phyloP scores from a whole-genome alignment of 2,329 filamentous ascomycete species.

The Xylariomycetidae sp. region DNA sequence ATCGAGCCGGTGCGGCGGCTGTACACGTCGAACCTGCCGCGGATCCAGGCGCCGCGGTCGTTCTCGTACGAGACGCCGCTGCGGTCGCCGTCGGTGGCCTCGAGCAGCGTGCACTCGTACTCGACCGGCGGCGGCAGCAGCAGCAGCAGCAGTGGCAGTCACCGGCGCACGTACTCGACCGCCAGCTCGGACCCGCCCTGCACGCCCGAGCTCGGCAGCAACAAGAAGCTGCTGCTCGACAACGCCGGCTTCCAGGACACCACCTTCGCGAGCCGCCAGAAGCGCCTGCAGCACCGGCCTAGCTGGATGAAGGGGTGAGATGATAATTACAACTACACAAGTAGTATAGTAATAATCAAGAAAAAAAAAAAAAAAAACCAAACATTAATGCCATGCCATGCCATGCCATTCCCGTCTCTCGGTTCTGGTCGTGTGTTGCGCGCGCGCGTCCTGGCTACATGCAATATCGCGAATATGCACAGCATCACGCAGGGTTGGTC shows the following conservation, averaged over 20 bases:
- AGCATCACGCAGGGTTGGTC: too few relatives aligned
- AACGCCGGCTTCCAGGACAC: slow-evolving; percentile 16
- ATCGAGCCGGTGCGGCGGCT: slow-evolving; percentile 19
- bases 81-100: slow-evolving; percentile 15
- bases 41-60: slow-evolving; percentile 2
- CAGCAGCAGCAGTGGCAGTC: slow-evolving; percentile 4
- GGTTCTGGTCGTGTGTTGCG: too few relatives aligned
- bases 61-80: slow-evolving; percentile 9
- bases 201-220: slow-evolving; percentile 15
- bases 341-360: too few relatives aligned
- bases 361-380: too few relatives aligned
- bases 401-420: too few relatives aligned
- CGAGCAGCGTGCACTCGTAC: slow-evolving; percentile 17
- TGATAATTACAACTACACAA: too few relatives aligned
- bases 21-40: slow-evolving; percentile 4
- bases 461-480: too few relatives aligned
- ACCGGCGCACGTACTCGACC: slow-evolving; percentile 15
- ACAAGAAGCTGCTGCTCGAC: slow-evolving; percentile 13
- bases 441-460: too few relatives aligned
- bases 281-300: slow-evolving; percentile 5
- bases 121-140: too few relatives aligned
- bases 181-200: slow-evolving; percentile 14
- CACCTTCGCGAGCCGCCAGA: slow-evolving; percentile 20
- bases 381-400: too few relatives aligned
- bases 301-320: slow-evolving; percentile 4